Percentiles rank a stretch among this genome's conserved stretches.
Evolutionary conservation across 352 stramenopile genomes (phyloP).

Genomic region (Pythium sukuiense): DNA sequence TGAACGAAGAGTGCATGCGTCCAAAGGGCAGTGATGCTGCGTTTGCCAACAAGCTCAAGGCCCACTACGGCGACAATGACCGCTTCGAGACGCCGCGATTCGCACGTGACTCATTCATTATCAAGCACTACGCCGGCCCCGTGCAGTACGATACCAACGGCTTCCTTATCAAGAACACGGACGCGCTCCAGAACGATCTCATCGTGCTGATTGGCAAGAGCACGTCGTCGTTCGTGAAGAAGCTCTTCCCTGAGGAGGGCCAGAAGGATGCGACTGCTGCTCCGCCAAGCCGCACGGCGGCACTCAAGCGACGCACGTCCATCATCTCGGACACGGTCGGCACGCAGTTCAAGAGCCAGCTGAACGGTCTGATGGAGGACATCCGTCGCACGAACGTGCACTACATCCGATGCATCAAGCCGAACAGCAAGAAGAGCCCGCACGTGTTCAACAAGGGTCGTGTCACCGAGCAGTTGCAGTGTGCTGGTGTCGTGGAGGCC

Average conservation of each 20-base stretch:
- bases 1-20: slow-evolving; percentile 94
- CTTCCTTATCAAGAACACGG: slow-evolving; percentile 98
- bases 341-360: slow-evolving; percentile 93
- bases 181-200: slow-evolving; percentile 94
- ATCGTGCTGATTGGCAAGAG: slow-evolving; percentile 79
- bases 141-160: slow-evolving; percentile 93
- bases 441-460: slow-evolving; percentile 87
- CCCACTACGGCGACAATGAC: slow-evolving; percentile 88
- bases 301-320: slow-evolving; percentile 75
- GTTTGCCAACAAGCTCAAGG: slow-evolving; percentile 88
- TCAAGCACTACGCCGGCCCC: slow-evolving; percentile 96
- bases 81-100: slow-evolving; percentile 85
- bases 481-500: slow-evolving; percentile 98
- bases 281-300: slow-evolving; percentile 29
- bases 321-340: slow-evolving; percentile 82
- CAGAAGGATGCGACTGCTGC: slow-evolving; percentile 44
- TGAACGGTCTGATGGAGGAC: slow-evolving; percentile 93
- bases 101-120: slow-evolving; percentile 89
- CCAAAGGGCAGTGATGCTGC: slow-evolving; percentile 85
- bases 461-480: slow-evolving; percentile 96
- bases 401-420: slow-evolving; percentile 99
- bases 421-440: slow-evolving; percentile 95
- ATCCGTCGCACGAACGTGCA: slow-evolving; percentile 96
- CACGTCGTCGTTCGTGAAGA: slow-evolving; percentile 67
- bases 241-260: slow-evolving; percentile 76